Base-by-base conservation (phyloP, 805 yeast genomes). In the Brettanomyces sp. region DNA sequence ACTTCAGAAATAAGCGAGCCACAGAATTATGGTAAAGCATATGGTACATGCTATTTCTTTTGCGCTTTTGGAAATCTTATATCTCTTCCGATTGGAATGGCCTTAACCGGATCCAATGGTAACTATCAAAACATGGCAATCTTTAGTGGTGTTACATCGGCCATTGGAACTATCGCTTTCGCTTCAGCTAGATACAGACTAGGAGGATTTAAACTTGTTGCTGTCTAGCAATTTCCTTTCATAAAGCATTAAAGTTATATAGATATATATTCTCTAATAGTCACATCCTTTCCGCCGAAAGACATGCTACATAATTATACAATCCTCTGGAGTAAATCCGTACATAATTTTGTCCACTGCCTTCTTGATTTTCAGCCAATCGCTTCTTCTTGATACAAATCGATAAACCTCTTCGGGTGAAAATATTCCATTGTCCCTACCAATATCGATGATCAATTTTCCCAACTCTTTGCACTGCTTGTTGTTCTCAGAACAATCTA, bases 271-370 rank as follows among this genome's bases (percentile, higher is more conserved):
- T 7, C 32, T 28, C 32, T 28, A 28, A 28, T 9, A 28, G 2
- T 7, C 32, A 28, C 3, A 28, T 28, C 9, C 32, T 28, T 9
- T 28, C 11, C 11, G 32, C 11, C 11, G 32, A 6, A 9, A 9
- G 8, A 35, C 13, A 35, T 11, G n/a, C 64, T 60, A 82, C 66
- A 74, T 66, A 38, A 87, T 67, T 0, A 61, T 52, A 67, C 96
- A 90, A 56, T 89, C 96, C 25, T 79, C 84, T 28, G 82, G 64
- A 14, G 87, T 89, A 45, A 91, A 71, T 0, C 99, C 98, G 58
- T 89, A 93, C 81, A 93, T 85, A n/a, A 87, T 90, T 60, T 83
- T 87, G 63, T 91, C 98, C 8, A 91, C 97, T 48, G 84, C 85
- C 50, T 74, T 70, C 52, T 79, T 82, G 25, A 91, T 84, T 35